phyloP scores from a whole-genome alignment of 352 stramenopile species.

The Phytopythium mirpurense region DNA sequence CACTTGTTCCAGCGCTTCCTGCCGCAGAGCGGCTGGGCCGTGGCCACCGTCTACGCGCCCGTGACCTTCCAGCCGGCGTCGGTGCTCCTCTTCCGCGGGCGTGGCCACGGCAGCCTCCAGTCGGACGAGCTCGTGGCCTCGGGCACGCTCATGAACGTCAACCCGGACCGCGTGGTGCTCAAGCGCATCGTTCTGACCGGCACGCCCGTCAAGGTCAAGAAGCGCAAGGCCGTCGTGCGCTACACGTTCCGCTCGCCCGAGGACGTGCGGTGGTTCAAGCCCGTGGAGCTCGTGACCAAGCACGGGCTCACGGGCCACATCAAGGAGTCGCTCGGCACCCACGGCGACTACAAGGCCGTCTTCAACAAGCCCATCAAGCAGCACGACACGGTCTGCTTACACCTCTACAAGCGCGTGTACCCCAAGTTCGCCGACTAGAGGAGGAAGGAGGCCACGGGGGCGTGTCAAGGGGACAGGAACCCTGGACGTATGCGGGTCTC shows the following conservation, averaged over 20 bases:
- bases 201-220: slow-evolving; percentile 98
- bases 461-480: no score
- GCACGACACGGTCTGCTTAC: slow-evolving; percentile 98
- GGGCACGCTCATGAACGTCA: slow-evolving; percentile 94
- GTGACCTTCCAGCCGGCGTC: slow-evolving; percentile 97
- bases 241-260: slow-evolving; percentile 99
- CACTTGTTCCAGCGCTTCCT: slow-evolving; percentile 98
- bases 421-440: slow-evolving; percentile 88
- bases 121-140: slow-evolving; percentile 87
- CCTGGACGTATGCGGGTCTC: no score
- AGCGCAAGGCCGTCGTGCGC: slow-evolving; percentile 96
- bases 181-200: slow-evolving; percentile 98
- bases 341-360: slow-evolving; percentile 98
- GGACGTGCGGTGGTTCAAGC: slow-evolving; percentile 98
- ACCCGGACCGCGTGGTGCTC: slow-evolving; percentile 96
- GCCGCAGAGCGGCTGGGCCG: slow-evolving; percentile 86
- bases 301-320: slow-evolving; percentile 98
- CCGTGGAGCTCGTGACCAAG: slow-evolving; percentile 96
- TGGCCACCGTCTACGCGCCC: slow-evolving; percentile 87
- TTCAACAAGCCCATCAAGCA: slow-evolving; percentile 99
- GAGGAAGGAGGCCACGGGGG: no score
- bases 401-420: slow-evolving; percentile 99
- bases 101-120: slow-evolving; percentile 25
- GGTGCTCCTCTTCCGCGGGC: slow-evolving; percentile 91
- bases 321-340: slow-evolving; percentile 96